phyloP scores from a whole-genome alignment of 225 moss, liverwort and hornwort genomes.

The Bryum argenteum region DNA sequence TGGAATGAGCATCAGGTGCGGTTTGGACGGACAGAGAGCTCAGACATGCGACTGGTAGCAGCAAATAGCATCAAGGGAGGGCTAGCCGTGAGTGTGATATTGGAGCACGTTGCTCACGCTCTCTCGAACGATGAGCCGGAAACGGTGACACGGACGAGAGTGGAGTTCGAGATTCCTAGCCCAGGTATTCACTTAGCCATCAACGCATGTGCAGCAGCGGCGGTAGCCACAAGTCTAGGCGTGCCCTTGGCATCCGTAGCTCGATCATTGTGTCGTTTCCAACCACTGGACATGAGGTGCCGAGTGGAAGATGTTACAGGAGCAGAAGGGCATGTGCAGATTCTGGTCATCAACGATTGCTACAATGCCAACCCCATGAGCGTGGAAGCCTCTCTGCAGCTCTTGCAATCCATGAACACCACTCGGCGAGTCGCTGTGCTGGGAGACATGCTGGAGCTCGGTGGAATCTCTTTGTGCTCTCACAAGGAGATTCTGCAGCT shows the following conservation, averaged over 20 bases:
- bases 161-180: conserved; percentile 73
- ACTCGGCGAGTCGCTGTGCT: conserved; percentile 64
- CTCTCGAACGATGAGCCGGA: conserved; percentile 18
- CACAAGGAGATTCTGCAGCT: conserved; percentile 68
- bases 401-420: conserved; percentile 60
- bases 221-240: conserved; percentile 70
- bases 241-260: conserved; percentile 54
- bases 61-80: conserved; percentile 64
- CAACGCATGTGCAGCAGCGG: conserved; percentile 85
- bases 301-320: conserved; percentile 52
- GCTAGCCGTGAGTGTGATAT: conserved; percentile 48
- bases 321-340: conserved; percentile 38
- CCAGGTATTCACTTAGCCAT: conserved; percentile 81
- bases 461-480: conserved; percentile 52
- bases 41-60: conserved; percentile 63
- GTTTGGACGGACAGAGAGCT: conserved; percentile 68
- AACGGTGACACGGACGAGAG: conserved; percentile 35
- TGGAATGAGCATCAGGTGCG: conserved; percentile 45
- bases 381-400: conserved; percentile 55
- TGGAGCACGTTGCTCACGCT: conserved; percentile 55
- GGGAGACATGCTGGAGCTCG: conserved; percentile 96
- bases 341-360: conserved; percentile 73
- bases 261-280: conserved; percentile 55
- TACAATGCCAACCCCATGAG: conserved; percentile 94
- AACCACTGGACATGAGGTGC: conserved; percentile 62